These are phyloP conservation scores for Xanthoparmelia taractica DNA, from an alignment of 495 filamentous ascomycete genomes.

Conservation along the genomic window DNA sequence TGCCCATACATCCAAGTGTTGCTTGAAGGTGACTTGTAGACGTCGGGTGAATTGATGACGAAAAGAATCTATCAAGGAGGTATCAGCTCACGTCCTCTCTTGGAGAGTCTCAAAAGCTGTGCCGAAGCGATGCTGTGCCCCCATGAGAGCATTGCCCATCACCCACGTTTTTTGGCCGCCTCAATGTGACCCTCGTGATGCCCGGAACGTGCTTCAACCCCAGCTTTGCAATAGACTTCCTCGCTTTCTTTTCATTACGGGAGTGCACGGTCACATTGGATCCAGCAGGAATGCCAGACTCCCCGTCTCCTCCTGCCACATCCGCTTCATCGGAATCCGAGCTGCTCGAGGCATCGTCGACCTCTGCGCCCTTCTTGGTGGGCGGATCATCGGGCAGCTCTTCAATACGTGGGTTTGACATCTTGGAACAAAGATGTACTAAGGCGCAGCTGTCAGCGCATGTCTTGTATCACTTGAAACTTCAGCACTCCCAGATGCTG, in stretches of 20 bases:
- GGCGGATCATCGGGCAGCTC: slow-evolving; percentile 86
- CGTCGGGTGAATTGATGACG: slow-evolving; percentile 98
- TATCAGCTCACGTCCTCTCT: slow-evolving; percentile 24
- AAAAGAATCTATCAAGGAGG: slow-evolving; percentile 71
- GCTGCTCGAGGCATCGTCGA: slow-evolving; percentile 73
- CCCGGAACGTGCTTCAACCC: slow-evolving; percentile 92
- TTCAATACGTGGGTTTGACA: slow-evolving; percentile 97
- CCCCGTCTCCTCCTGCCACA: slow-evolving; percentile 52
- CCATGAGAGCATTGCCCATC: not conserved
- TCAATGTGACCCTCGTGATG: slow-evolving; percentile 95
- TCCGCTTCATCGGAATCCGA: slow-evolving; percentile 64
- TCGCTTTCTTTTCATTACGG: slow-evolving; percentile 99
- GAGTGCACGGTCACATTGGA: slow-evolving; percentile 86
- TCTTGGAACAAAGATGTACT: slow-evolving; percentile 39
- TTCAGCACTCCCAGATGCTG: not conserved
- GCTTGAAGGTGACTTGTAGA: slow-evolving; percentile 96
- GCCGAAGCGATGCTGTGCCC: not conserved
- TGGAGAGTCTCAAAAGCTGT: not conserved
- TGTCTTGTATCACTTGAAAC: not conserved
- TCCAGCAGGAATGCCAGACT: slow-evolving; percentile 70
- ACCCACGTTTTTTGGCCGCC: slow-evolving; percentile 95
- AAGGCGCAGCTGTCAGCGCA: not conserved
- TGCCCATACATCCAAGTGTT: slow-evolving; percentile 94
- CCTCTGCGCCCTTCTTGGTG: slow-evolving; percentile 59
- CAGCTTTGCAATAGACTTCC: slow-evolving; percentile 96